Evolutionary conservation across 371 early-diverging fungal species (phyloP).

Genomic region (Mortierella sp.): DNA sequence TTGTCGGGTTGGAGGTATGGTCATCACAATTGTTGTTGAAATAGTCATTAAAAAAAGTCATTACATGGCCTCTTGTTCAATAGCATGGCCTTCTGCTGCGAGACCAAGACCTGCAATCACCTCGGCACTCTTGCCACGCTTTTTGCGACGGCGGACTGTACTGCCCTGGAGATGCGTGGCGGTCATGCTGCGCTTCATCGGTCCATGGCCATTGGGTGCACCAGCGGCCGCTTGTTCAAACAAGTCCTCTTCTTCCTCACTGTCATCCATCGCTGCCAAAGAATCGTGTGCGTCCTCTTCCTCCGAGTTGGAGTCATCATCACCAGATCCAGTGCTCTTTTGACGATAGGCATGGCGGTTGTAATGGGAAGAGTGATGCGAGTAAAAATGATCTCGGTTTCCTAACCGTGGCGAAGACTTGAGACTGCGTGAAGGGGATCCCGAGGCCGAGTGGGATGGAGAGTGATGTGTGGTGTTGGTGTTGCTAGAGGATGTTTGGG

Average conservation of each 20-base stretch:
- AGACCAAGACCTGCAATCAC: constrained; percentile 40
- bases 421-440: constrained; percentile 43
- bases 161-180: constrained; percentile 17
- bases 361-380: constrained; percentile 2
- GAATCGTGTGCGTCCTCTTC: constrained; percentile 22
- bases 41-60: constrained; percentile 15
- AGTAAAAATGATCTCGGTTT: constrained; percentile 21
- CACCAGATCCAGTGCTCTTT: constrained; percentile 39
- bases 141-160: constrained; percentile 47
- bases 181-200: constrained; percentile 50
- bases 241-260: constrained; percentile 37
- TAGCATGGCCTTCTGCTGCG: constrained; percentile 20
- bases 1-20: too few species aligned
- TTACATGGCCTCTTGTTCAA: constrained; percentile 39
- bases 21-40: constrained; percentile 11
- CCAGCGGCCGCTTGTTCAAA: constrained; percentile 12
- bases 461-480: constrained; percentile 18
- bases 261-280: constrained; percentile 42
- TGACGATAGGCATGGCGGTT: constrained; percentile 50
- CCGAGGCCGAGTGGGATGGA: constrained; percentile 22
- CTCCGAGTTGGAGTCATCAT: constrained; percentile 46
- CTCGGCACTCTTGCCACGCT: constrained; percentile 51
- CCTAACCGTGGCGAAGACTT: constrained; percentile 45
- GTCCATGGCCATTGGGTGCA: constrained; percentile 33
- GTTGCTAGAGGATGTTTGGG: constrained; percentile 15